Conservation (phyloP, 2,329 filamentous ascomycete species). For the Gaeumannomyces sp. region DNA sequence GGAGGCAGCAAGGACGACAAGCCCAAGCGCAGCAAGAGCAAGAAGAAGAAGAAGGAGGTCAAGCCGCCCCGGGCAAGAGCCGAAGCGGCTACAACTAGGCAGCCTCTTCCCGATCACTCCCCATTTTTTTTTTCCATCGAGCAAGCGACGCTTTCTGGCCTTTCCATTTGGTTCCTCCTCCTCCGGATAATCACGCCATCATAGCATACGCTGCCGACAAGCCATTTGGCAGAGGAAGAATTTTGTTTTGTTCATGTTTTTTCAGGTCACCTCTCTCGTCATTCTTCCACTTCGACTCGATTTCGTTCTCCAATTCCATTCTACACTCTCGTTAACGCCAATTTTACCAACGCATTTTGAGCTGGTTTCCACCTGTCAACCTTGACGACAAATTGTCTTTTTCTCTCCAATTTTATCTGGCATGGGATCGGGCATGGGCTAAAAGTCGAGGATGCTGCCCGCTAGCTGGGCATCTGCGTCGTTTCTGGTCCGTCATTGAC, state of each 20-base stretch:
- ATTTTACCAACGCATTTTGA: background rate
- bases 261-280: background rate
- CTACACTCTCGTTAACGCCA: background rate
- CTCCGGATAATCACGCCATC: background rate
- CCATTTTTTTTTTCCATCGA: background rate
- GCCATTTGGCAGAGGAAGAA: too few relatives aligned
- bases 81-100: constrained; percentile 9
- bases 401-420: background rate
- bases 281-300: background rate
- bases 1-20: background rate
- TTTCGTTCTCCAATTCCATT: background rate
- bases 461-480: background rate
- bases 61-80: constrained; percentile 10
- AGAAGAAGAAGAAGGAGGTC: constrained; percentile 9
- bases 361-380: too few relatives aligned
- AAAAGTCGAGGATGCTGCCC: background rate
- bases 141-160: too few relatives aligned
- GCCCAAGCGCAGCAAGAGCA: constrained; percentile 4
- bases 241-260: too few relatives aligned
- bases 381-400: too few relatives aligned
- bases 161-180: background rate
- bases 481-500: background rate
- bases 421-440: background rate
- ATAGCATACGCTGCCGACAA: too few relatives aligned
- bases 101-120: background rate